Evolutionary conservation across 2,329 filamentous ascomycete genomes (phyloP).

Genomic region (Fusarium sp.): DNA sequence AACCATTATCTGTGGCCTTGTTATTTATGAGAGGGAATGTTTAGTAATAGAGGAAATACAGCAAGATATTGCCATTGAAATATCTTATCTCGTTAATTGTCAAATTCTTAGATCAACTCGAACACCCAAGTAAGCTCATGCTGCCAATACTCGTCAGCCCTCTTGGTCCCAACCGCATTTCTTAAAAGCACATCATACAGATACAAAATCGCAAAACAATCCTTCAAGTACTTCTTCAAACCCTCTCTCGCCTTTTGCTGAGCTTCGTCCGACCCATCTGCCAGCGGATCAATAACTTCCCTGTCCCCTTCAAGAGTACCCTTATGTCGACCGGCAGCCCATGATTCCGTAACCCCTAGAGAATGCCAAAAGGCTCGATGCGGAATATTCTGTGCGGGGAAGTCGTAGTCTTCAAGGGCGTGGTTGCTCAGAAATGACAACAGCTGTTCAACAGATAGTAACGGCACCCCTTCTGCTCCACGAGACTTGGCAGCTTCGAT

Average conservation of each 20-base stretch:
- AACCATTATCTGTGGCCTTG: too few relatives aligned
- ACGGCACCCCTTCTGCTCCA: background rate
- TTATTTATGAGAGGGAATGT: too few relatives aligned
- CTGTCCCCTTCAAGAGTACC: background rate
- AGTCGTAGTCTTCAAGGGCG: conserved; percentile 8
- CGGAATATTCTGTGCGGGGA: conserved; percentile 5
- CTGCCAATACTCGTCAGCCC: background rate
- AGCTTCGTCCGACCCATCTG: background rate
- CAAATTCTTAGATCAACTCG: fast-evolving
- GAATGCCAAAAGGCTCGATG: conserved; percentile 14
- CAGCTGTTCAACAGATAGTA: background rate
- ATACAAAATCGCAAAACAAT: conserved; percentile 19
- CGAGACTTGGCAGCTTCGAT: conserved; percentile 6
- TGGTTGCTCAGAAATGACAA: background rate
- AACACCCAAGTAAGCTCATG: fast-evolving
- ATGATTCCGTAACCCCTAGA: background rate
- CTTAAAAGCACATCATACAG: background rate
- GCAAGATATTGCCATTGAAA: too few relatives aligned
- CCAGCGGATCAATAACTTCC: background rate
- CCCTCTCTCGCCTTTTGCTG: background rate
- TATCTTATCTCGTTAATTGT: too few relatives aligned
- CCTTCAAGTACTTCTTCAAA: background rate
- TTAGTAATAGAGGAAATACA: too few relatives aligned
- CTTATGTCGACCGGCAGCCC: fast-evolving
- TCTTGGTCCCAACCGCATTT: fast-evolving